Evolutionary conservation across 306 rosid genomes (phyloP).

Genomic region (Luffa acutangula): DNA sequence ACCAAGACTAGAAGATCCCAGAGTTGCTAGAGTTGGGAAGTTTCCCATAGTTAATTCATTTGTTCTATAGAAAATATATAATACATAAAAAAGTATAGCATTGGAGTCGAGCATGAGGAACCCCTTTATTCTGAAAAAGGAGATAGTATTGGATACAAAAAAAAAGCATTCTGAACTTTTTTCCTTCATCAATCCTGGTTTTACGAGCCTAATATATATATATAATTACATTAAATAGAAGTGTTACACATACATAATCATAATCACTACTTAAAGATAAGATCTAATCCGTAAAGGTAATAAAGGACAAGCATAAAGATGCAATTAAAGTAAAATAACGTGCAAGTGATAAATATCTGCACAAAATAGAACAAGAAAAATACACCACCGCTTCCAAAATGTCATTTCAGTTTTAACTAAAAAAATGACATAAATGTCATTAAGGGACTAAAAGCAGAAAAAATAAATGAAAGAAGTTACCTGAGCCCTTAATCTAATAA

Average conservation of each 20-base stretch:
- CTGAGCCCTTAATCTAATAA: constrained; percentile 85
- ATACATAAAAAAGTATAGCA: no score
- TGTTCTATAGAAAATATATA: no score
- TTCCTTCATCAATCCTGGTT: neutral
- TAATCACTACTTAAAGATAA: neutral
- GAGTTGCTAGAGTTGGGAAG: no score
- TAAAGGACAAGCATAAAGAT: neutral
- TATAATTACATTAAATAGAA: neutral
- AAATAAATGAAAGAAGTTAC: constrained; percentile 18
- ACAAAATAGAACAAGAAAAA: neutral
- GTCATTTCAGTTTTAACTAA: neutral
- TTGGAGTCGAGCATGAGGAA: no score
- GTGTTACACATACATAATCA: neutral
- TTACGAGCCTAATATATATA: neutral
- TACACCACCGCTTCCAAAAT: neutral
- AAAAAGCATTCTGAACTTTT: neutral
- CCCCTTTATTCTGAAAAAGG: no score
- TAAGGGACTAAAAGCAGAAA: neutral
- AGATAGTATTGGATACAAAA: neutral
- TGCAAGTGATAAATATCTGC: neutral
- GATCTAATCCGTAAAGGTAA: neutral
- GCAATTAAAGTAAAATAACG: neutral
- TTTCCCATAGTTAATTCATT: no score
- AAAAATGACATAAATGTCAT: neutral
- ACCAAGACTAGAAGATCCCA: no score